Evolutionary conservation across 106 monocot species (phyloP).

Genomic region (Platanthera guangdongensis): DNA sequence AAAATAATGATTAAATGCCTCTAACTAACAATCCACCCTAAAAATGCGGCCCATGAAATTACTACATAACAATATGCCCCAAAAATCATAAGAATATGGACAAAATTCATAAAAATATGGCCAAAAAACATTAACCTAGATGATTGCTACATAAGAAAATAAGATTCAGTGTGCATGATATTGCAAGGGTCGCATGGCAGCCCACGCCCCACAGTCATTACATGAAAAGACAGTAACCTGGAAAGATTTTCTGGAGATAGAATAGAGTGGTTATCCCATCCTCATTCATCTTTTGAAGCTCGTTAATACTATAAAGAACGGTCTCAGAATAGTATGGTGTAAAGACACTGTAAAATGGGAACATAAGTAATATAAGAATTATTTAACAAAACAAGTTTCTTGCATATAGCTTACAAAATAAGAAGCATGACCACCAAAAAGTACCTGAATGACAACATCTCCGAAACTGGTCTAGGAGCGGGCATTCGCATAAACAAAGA

Average conservation of each 20-base stretch:
- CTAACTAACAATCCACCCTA: too few relatives aligned
- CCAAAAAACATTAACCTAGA: background rate
- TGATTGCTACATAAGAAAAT: background rate
- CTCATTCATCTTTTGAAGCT: slow-evolving; percentile 79
- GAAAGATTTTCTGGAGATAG: slow-evolving; percentile 90
- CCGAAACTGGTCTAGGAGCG: slow-evolving; percentile 49
- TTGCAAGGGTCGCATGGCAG: background rate
- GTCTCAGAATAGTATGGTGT: slow-evolving; percentile 80
- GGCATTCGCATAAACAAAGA: slow-evolving; percentile 91
- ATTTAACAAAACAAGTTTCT: background rate
- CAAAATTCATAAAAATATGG: background rate
- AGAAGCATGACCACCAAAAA: background rate
- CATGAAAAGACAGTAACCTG: slow-evolving; percentile 36
- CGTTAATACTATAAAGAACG: slow-evolving; percentile 62
- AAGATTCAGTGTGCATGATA: background rate
- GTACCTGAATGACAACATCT: slow-evolving; percentile 82
- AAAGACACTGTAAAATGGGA: slow-evolving; percentile 65
- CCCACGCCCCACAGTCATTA: background rate
- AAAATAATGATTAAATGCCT: too few relatives aligned
- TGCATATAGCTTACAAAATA: background rate
- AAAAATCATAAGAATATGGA: too few relatives aligned
- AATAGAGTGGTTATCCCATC: slow-evolving; percentile 86
- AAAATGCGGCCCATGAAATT: too few relatives aligned
- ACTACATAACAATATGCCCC: too few relatives aligned
- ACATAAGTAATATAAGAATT: slow-evolving; percentile 1